Evolutionary conservation across 306 rosid species (phyloP).

Genomic region (Rosa lucieae): DNA sequence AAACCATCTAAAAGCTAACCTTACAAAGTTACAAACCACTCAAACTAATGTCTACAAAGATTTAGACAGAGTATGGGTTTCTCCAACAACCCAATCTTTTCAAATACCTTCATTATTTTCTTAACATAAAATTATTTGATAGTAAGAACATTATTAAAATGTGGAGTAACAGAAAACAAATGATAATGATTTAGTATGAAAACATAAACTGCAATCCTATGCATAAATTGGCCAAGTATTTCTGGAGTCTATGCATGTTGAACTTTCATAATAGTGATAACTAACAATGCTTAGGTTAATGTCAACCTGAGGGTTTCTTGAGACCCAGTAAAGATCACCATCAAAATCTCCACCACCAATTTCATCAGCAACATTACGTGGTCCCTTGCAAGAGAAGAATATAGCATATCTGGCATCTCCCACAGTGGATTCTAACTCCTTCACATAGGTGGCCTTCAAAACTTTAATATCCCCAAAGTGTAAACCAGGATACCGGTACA

Average conservation of each 20-base stretch:
- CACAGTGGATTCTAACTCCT: conserved; percentile 43
- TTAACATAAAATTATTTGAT: not conserved
- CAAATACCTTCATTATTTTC: not conserved
- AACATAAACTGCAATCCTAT: not conserved
- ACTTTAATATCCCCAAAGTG: conserved; percentile 85
- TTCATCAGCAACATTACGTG: conserved; percentile 77
- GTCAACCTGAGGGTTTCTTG: conserved; percentile 58
- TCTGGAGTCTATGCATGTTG: not conserved
- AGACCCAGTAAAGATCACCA: conserved; percentile 86
- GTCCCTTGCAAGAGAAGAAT: conserved; percentile 80
- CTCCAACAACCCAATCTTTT: too few relatives aligned
- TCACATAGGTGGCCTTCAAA: conserved; percentile 53
- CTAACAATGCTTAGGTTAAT: not conserved
- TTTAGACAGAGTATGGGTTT: not conserved
- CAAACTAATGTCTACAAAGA: not conserved
- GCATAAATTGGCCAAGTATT: not conserved
- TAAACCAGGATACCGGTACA: conserved; percentile 75
- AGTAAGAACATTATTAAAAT: not conserved
- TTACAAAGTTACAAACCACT: not conserved
- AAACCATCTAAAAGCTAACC: not conserved
- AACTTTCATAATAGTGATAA: not conserved
- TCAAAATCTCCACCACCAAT: conserved; percentile 87
- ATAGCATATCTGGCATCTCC: conserved; percentile 73
- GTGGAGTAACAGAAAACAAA: not conserved
- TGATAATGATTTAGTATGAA: too few relatives aligned